Base-by-base conservation (phyloP, 257 asterid species). In the Cordia subcordata region DNA sequence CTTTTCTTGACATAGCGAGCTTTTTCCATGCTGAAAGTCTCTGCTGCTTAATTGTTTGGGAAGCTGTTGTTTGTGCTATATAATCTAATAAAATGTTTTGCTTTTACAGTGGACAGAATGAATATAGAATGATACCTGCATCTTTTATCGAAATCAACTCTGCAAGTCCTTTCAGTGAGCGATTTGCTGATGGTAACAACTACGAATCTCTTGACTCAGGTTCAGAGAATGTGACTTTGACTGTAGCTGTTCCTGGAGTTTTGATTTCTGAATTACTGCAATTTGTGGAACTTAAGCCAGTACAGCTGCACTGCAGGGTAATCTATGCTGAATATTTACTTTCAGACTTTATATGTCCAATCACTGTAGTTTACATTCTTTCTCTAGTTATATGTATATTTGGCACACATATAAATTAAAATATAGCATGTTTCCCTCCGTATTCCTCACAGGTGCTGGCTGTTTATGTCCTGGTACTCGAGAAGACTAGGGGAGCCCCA, bases 251-350 rank as follows among this genome's bases (percentile, higher is more conserved):
- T 52, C 71, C 91, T 53, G 20, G 67, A 51, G 62, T 72, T 76
- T 60, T 82, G 74, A 77, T 85, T 68, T 82, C 74, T 67, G 90
- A 88, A 68, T 72, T 74, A 54, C 44, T 62, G 64, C 70, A 71
- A 55, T 63, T 62, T 47, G 56, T 73, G 53, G 79, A 62, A 65
- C 67, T 66, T 52, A 74, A 78, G 64, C 83, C 82, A 27, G 49
- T 76, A 75, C 84, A 79, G 60, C 76, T 88, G 51, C 83, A 81
- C 40, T 78, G 86, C 94, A 78, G 94, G 95, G 99, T 92, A 81
- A 78, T 61, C 49, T 10, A 5, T 42, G 60, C 56, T 55, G 14
- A 1, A 50, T 15, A 13, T 13, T n/a, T 27, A 22, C 57, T 49
- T 17, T 12, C 54, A 23, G 6, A 3, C 57, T 42, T 11, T 20